Base-by-base conservation (phyloP, 1,284 basidiomycete species). In the Trametes pubescens region DNA sequence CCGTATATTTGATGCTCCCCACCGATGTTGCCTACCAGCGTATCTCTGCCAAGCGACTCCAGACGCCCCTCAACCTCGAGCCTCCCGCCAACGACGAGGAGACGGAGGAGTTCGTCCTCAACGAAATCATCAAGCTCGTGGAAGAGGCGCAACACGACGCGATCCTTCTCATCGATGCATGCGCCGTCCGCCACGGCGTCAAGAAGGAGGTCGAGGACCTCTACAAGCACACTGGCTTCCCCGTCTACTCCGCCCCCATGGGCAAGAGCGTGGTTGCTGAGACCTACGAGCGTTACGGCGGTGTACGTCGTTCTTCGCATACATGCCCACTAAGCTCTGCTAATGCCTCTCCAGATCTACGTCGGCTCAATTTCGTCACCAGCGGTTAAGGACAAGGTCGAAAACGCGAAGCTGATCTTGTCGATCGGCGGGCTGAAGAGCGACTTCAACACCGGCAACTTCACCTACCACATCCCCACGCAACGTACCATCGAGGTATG, bases 371-470 rank as follows among this genome's bases (percentile, higher is more conserved):
- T 95, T 72, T 91, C 86, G n/a, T 82, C 87, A 53, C 87, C 89
- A 0, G 81, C 80, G 18, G 84, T 96, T 69, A 89, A 89, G 75
- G 84, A 92, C 58, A 87, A 86, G 65, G 89, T 98, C 38, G 95
- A 98, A 77, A 80, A 76, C 1, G 89, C 95, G 11, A 95, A 94
- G 72, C 83, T 98, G 56, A 89, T 96, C 62, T 79, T 99, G 35
- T 93, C 91, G 43, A 82, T 98, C 64, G 96, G 96, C 22, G 80
- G 83, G 0, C 79, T 98, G 54, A 89, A 89, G 78, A 90, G 86
- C 64, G 97, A 99, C 76, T 98, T 96, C 83, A 98, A 99, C 75
- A 92, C 91, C 18, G 94, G 92, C 51, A 90, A 90, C 77, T 94
- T 92, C 75, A 90, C 90, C 0, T 92, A 91, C 71, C 85, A 83